These are phyloP conservation scores for Rhytidiadelphus loreus DNA, from an alignment of 225 moss, liverwort and hornwort species.

Conservation along the genomic window DNA sequence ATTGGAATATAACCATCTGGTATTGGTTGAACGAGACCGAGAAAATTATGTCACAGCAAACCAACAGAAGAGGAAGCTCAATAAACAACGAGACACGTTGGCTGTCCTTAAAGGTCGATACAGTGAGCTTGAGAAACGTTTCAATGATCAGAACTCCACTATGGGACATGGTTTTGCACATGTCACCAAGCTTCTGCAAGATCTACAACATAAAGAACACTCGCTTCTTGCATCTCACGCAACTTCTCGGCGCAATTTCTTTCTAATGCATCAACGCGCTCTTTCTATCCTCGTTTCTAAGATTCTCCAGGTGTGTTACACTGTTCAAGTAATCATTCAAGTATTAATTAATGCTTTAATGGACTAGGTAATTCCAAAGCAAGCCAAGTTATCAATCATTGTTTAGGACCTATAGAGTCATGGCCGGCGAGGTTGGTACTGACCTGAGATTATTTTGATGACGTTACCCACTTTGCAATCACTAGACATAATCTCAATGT, in stretches of 20 bases:
- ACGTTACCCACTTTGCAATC: no score
- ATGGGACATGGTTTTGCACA: slow-evolving; percentile 55
- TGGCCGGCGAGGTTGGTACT: no score
- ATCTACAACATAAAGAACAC: slow-evolving; percentile 64
- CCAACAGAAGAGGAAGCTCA: slow-evolving; percentile 82
- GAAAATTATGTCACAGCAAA: slow-evolving; percentile 81
- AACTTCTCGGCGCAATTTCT: slow-evolving; percentile 42
- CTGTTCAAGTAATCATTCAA: background rate
- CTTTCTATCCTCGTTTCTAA: slow-evolving; percentile 55
- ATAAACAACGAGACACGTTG: slow-evolving; percentile 62
- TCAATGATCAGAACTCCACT: slow-evolving; percentile 47
- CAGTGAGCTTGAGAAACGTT: slow-evolving; percentile 47
- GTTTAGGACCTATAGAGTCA: no score
- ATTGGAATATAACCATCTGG: slow-evolving; percentile 74
- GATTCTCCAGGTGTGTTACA: slow-evolving; percentile 36
- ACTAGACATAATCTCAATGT: no score
- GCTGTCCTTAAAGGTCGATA: slow-evolving; percentile 47
- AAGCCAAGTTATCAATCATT: no score
- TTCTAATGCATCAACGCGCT: slow-evolving; percentile 68
- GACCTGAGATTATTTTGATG: no score
- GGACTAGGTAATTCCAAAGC: no score
- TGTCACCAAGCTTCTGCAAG: slow-evolving; percentile 57
- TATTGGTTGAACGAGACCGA: slow-evolving; percentile 62
- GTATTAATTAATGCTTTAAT: no score
- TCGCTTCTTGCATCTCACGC: slow-evolving; percentile 45